Base-by-base conservation (phyloP, 108 stramenopile species). In the Cyclotella sp. region DNA sequence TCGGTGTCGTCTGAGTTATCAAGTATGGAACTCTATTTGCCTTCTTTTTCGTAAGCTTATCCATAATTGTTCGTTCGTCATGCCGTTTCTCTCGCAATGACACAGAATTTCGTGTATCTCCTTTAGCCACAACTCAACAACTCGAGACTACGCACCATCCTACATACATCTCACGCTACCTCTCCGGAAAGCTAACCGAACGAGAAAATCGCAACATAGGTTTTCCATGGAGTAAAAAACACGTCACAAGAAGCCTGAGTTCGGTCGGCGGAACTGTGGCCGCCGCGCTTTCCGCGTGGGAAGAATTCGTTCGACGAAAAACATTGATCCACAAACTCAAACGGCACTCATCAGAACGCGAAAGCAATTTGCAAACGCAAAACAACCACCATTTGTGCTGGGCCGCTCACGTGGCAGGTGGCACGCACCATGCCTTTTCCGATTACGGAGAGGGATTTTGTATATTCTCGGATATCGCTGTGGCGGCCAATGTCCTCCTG, bases 371-470 rank as follows among this genome's bases (percentile, higher is more conserved):
- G 16, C 41, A 34, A 3, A 67, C 66, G 51, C 47, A 82, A 39
- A 49, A 63, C 55, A 71, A 68, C 14, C 42, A 60, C 28, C 68
- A 77, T 51, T 40, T 70, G 52, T 62, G 71, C 34, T 77, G 75
- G 72, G 34, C 51, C 26, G 96, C 95, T 8, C 97, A 98, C 72
- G 68, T 98, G 16, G 97, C 97, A 5, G 97, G 97, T 8, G 97
- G 97, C 28, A 98, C 97, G 2, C 97, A 97, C 83, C 97, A 97
- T 70, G 97, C 97, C 0, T 96, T 96, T 73, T 72, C 76, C 26
- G 95, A 97, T 76, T 77, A 87, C 49, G 97, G 97, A n/a, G 95
- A 96, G 86, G 97, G 97, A 9, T 97, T 96, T 82, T 96, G 93
- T 69, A 89, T 96, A 18, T 97, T 97, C 72, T 88, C 87, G 12